A percentile compares a stretch with the other conserved stretches of the same genome.
phyloP scores from a whole-genome alignment of 2,329 filamentous ascomycete genomes.

The Ophiostoma ips region DNA sequence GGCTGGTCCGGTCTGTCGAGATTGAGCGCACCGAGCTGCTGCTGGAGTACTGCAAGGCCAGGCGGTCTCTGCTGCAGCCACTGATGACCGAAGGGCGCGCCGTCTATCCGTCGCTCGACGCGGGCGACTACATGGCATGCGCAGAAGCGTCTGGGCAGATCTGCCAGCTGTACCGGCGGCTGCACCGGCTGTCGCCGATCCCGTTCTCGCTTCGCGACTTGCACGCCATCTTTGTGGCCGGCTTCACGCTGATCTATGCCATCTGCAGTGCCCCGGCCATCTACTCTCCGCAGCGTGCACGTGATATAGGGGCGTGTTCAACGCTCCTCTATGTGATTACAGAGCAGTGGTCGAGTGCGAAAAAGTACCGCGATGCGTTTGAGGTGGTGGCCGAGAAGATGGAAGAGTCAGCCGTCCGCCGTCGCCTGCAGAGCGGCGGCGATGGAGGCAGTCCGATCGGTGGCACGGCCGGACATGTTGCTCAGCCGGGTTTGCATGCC shows the following conservation, averaged over 20 bases:
- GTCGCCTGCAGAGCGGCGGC: neutral
- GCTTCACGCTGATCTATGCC: constrained; percentile 9
- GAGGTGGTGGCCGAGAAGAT: constrained; percentile 19
- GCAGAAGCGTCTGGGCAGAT: constrained; percentile 9
- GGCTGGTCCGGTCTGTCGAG: neutral
- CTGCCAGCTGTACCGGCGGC: constrained; percentile 9
- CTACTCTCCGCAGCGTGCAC: neutral
- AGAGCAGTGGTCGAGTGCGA: constrained; percentile 20
- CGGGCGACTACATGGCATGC: constrained; percentile 3
- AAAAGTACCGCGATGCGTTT: constrained; percentile 21
- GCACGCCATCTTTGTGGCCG: constrained; percentile 10
- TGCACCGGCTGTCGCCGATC: constrained; percentile 7
- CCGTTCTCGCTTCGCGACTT: constrained; percentile 8
- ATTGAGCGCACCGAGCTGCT: constrained; percentile 3
- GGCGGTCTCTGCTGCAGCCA: constrained; percentile 7
- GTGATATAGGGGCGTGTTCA: constrained; percentile 16
- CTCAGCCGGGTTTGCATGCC: too few relatives aligned
- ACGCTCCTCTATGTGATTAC: constrained; percentile 20
- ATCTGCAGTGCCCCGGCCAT: neutral
- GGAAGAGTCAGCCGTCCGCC: constrained; percentile 1
- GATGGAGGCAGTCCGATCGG: too few relatives aligned
- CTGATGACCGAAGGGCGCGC: constrained; percentile 6
- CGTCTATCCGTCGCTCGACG: neutral
- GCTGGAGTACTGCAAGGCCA: constrained; percentile 5
- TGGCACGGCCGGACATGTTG: too few relatives aligned